These are phyloP conservation scores for Neocatenulostroma microsporum DNA, from an alignment of 2,329 filamentous ascomycete species.

Conservation along the genomic window DNA sequence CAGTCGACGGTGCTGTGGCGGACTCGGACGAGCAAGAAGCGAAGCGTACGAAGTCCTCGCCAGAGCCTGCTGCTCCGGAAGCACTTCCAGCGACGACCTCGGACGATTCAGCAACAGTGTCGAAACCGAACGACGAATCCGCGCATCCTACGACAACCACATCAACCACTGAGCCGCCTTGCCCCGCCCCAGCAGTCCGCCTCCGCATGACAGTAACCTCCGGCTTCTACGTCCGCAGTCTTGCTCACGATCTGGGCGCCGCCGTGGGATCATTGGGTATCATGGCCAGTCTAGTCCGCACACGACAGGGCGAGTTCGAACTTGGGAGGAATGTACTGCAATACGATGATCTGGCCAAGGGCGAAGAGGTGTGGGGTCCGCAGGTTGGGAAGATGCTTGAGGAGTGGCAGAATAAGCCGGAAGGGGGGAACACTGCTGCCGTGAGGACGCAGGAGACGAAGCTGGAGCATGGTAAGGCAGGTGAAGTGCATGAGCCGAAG, in stretches of 20 bases:
- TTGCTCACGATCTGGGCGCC: conserved; percentile 83
- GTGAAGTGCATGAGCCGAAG: too few species aligned
- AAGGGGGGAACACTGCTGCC: too few species aligned
- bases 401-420: conserved; percentile 17
- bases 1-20: conserved; percentile 2
- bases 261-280: conserved; percentile 73
- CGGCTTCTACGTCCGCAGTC: conserved; percentile 91
- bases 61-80: conserved; percentile 1
- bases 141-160: neutral
- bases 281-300: conserved; percentile 78
- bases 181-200: conserved; percentile 61
- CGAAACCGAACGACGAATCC: neutral
- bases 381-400: conserved; percentile 55
- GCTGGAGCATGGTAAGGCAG: too few species aligned
- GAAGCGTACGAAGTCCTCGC: conserved; percentile 1
- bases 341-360: conserved; percentile 65
- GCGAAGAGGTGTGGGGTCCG: conserved; percentile 75
- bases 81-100: neutral
- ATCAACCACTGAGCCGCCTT: conserved; percentile 11
- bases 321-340: conserved; percentile 69
- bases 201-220: conserved; percentile 89
- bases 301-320: conserved; percentile 71
- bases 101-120: neutral
- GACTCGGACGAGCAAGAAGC: conserved; percentile 1
- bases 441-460: too few species aligned